Conservation (phyloP, 2,329 filamentous ascomycete species). For the Thermothelomyces thermophilus region DNA sequence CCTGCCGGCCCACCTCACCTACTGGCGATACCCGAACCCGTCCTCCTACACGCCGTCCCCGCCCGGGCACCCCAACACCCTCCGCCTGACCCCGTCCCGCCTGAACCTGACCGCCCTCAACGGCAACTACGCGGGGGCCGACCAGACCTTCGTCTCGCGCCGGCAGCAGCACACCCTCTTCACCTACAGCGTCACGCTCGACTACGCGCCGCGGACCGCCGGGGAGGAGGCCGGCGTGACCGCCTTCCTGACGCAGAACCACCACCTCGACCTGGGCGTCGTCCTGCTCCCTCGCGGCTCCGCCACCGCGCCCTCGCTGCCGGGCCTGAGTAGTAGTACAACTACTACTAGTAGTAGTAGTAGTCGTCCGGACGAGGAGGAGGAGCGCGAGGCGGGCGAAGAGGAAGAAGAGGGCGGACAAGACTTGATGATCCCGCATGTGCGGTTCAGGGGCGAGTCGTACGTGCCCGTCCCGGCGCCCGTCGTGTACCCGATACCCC, state of each 20-base stretch:
- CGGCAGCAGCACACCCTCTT: conserved; percentile 51
- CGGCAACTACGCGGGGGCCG: conserved; percentile 39
- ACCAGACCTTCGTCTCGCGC: conserved; percentile 51
- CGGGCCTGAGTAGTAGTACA: too few relatives aligned
- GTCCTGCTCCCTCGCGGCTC: conserved; percentile 30
- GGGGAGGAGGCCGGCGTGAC: conserved; percentile 48
- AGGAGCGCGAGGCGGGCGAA: background rate
- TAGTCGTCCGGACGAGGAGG: too few relatives aligned
- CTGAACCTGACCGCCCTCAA: conserved; percentile 50
- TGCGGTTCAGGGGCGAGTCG: conserved; percentile 41
- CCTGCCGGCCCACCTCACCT: conserved; percentile 48
- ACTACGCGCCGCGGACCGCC: conserved; percentile 33
- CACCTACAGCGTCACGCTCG: conserved; percentile 41
- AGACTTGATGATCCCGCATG: conserved; percentile 32
- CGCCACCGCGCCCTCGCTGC: background rate
- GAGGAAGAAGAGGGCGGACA: background rate
- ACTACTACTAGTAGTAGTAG: too few relatives aligned
- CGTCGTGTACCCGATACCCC: conserved; percentile 34
- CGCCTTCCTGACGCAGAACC: conserved; percentile 46
- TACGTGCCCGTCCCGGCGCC: conserved; percentile 34
- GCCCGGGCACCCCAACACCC: conserved; percentile 34
- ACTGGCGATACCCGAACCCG: conserved; percentile 47
- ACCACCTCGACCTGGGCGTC: conserved; percentile 44
- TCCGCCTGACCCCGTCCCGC: conserved; percentile 42
- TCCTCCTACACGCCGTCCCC: conserved; percentile 42